A percentile compares a stretch with the other conserved stretches of the same genome.
These are phyloP conservation scores for Xylariales sp. DNA, from an alignment of 2,329 filamentous ascomycete species.

Conservation along the genomic window DNA sequence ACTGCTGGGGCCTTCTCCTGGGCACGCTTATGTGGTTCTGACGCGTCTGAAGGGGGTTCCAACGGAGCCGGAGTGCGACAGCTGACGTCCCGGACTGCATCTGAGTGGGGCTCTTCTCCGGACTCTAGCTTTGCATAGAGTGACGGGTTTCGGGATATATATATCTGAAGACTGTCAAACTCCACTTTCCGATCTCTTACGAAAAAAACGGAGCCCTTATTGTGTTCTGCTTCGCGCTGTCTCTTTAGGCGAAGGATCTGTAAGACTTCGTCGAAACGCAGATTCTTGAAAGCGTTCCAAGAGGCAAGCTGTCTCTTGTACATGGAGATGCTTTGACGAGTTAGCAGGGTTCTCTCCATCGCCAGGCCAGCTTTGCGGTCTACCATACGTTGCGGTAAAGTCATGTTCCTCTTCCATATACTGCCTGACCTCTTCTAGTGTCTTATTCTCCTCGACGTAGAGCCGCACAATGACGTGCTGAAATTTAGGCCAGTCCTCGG, in stretches of 20 bases:
- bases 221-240: constrained; percentile 42
- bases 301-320: constrained; percentile 48
- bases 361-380: background rate
- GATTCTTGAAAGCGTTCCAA: constrained; percentile 49
- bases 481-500: constrained; percentile 45
- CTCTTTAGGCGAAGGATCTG: constrained; percentile 47
- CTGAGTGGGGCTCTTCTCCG: constrained; percentile 41
- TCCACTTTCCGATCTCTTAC: constrained; percentile 46
- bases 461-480: constrained; percentile 44
- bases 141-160: constrained; percentile 47
- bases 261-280: constrained; percentile 47
- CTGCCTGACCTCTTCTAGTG: constrained; percentile 46
- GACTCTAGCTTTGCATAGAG: constrained; percentile 45
- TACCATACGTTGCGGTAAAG: constrained; percentile 47
- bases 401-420: constrained; percentile 47
- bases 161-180: constrained; percentile 44
- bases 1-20: constrained; percentile 13
- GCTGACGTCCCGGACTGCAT: constrained; percentile 46
- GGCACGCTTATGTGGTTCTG: constrained; percentile 10
- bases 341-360: constrained; percentile 29
- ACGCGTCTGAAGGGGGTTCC: constrained; percentile 25
- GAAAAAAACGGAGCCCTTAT: constrained; percentile 42
- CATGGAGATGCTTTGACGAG: constrained; percentile 42
- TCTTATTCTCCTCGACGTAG: constrained; percentile 49
- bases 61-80: constrained; percentile 43